A percentile compares a stretch with the other conserved stretches of the same genome.
phyloP scores from a whole-genome alignment of 306 rosid genomes.

The Sindora glabra region DNA sequence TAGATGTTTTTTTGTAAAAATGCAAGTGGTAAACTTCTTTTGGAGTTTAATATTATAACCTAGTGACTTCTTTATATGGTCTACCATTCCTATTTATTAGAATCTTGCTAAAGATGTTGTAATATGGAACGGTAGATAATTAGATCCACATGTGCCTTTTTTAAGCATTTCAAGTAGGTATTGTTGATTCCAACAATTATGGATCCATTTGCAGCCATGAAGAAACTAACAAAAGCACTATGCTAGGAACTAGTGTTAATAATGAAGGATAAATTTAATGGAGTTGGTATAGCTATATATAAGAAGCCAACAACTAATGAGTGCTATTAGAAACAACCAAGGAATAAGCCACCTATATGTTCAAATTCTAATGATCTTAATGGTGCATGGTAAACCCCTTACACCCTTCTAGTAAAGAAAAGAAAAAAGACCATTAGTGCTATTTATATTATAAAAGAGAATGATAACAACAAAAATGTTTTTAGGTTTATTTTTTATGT shows the following conservation, averaged over 20 bases:
- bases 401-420: too few species aligned
- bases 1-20: constrained; percentile 15
- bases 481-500: constrained; percentile 3
- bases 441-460: too few species aligned
- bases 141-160: not conserved
- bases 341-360: constrained; percentile 70
- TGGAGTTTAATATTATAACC: constrained; percentile 97
- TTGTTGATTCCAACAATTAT: constrained; percentile 23
- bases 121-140: constrained; percentile 75
- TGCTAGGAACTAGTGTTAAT: constrained; percentile 83
- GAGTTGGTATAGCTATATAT: constrained; percentile 74
- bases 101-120: constrained; percentile 71
- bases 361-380: constrained; percentile 60
- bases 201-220: constrained; percentile 65
- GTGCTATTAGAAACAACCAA: constrained; percentile 68
- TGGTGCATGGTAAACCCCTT: constrained; percentile 98
- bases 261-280: constrained; percentile 71
- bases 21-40: constrained; percentile 96
- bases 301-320: constrained; percentile 79
- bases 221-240: constrained; percentile 58
- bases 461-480: too few species aligned
- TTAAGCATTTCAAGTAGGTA: not conserved
- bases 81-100: constrained; percentile 97
- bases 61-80: constrained; percentile 96
- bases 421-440: too few species aligned